phyloP scores from a whole-genome alignment of 1,284 basidiomycete genomes.

The Meira miltonrushii region DNA sequence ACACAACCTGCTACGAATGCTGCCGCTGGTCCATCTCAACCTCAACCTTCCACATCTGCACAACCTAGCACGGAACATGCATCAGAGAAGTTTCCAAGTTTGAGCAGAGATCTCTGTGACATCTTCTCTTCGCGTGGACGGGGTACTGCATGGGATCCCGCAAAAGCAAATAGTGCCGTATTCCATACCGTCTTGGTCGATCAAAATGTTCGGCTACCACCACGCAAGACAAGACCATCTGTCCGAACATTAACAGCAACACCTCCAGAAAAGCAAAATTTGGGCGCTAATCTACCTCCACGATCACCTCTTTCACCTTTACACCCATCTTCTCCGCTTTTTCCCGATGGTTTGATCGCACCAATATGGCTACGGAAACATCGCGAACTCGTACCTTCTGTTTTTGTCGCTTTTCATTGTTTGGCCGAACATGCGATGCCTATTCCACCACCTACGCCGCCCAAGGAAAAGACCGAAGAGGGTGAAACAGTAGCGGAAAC shows the following conservation, averaged over 20 bases:
- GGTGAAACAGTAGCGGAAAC: background rate
- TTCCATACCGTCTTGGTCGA: slow-evolving; percentile 41
- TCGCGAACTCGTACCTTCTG: slow-evolving; percentile 78
- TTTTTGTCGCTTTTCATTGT: slow-evolving; percentile 82
- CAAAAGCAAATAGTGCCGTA: slow-evolving; percentile 26
- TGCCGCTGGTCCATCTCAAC: background rate
- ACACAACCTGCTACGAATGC: background rate
- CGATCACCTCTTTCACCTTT: slow-evolving; percentile 88
- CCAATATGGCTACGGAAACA: slow-evolving; percentile 97
- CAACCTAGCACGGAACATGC: background rate
- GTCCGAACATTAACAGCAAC: slow-evolving; percentile 50
- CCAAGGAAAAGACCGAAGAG: slow-evolving; percentile 3
- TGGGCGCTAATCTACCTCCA: slow-evolving; percentile 27
- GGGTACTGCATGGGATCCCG: slow-evolving; percentile 33
- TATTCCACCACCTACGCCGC: background rate
- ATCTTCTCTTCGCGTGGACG: slow-evolving; percentile 28
- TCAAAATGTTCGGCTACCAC: slow-evolving; percentile 72
- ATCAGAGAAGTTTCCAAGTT: slow-evolving; percentile 11
- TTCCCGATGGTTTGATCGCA: slow-evolving; percentile 90
- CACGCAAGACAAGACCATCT: slow-evolving; percentile 65
- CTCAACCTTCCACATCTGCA: background rate
- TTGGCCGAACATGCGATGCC: slow-evolving; percentile 61
- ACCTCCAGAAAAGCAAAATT: slow-evolving; percentile 1
- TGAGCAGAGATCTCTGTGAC: slow-evolving; percentile 26
- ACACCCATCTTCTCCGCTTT: slow-evolving; percentile 75